These are phyloP conservation scores for Fennellomyces sp. DNA, from an alignment of 371 early-diverging fungal genomes.

Conservation along the genomic window DNA sequence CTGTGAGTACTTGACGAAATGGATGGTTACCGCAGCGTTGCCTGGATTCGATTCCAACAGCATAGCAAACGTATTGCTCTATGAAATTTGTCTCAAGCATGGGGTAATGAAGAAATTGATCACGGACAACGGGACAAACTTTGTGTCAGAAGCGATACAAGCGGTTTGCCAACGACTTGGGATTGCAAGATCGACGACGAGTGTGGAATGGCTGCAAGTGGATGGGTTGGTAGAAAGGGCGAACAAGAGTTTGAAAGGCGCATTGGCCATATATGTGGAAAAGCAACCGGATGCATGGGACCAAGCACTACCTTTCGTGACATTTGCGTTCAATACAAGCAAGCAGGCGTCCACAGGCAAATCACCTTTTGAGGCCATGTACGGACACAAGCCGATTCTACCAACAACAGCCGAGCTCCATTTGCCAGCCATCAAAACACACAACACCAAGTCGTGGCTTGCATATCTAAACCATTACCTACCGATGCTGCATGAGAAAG, in stretches of 20 bases:
- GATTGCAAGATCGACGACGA: conserved; percentile 8
- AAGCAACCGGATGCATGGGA: conserved; percentile 10
- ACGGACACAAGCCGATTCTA: conserved; percentile 3
- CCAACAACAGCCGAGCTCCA: not conserved
- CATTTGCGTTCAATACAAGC: conserved; percentile 20
- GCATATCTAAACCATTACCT: conserved; percentile 17
- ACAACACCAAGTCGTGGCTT: conserved; percentile 7
- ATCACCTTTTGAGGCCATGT: conserved; percentile 21
- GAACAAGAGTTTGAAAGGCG: conserved; percentile 17
- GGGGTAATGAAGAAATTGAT: not conserved
- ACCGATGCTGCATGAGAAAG: conserved; percentile 12
- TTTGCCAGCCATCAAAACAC: not conserved
- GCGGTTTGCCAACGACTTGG: conserved; percentile 5
- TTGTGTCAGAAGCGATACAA: conserved; percentile 11
- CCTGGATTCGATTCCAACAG: not conserved
- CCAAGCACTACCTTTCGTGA: conserved; percentile 14
- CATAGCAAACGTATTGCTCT: not conserved
- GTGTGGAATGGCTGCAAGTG: conserved; percentile 20
- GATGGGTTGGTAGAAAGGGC: conserved; percentile 23
- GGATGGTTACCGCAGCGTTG: conserved; percentile 12
- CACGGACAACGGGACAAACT: conserved; percentile 19
- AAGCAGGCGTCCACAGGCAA: conserved; percentile 14
- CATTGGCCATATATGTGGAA: conserved; percentile 6
- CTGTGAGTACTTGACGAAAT: conserved; percentile 5
- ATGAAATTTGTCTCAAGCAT: not conserved